These are phyloP conservation scores for Lachnellula willkommii DNA, from an alignment of 2,329 filamentous ascomycete genomes.

Conservation along the genomic window DNA sequence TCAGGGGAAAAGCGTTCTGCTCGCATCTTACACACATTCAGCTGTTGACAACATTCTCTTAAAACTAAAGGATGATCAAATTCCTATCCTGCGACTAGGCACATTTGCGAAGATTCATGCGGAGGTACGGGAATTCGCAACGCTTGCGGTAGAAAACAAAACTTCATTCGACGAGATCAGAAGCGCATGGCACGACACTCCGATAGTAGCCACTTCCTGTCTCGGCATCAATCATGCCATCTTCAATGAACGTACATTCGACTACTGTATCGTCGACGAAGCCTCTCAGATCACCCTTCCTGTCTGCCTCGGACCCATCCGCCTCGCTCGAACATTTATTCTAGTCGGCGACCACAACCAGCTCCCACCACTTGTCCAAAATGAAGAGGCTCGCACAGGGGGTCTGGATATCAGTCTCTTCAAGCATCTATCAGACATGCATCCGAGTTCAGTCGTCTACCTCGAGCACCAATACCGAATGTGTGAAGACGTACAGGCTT, in stretches of 20 bases:
- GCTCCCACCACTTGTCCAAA: slow-evolving; percentile 87
- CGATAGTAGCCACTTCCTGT: slow-evolving; percentile 91
- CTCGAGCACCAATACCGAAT: slow-evolving; percentile 97
- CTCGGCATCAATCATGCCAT: slow-evolving; percentile 84
- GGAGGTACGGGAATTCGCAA: slow-evolving; percentile 80
- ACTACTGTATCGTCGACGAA: slow-evolving; percentile 98
- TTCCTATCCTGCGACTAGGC: slow-evolving; percentile 79
- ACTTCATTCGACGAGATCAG: slow-evolving; percentile 77
- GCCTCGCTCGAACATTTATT: slow-evolving; percentile 88
- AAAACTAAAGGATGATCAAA: slow-evolving; percentile 75
- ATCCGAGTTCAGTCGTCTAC: slow-evolving; percentile 82
- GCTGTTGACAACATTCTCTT: slow-evolving; percentile 97
- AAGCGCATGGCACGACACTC: slow-evolving; percentile 75
- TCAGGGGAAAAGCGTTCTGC: slow-evolving; percentile 84
- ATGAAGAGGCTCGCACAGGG: slow-evolving; percentile 77
- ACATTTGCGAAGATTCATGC: slow-evolving; percentile 80
- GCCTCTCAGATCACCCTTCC: slow-evolving; percentile 96
- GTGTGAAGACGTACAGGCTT: slow-evolving; percentile 93
- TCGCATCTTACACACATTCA: slow-evolving; percentile 95
- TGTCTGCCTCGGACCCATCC: slow-evolving; percentile 87
- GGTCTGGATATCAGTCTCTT: slow-evolving; percentile 92
- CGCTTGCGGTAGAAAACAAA: slow-evolving; percentile 68
- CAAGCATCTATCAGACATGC: slow-evolving; percentile 83
- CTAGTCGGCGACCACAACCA: slow-evolving; percentile 97
- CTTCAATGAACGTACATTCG: slow-evolving; percentile 84